Evolutionary conservation across 1,284 basidiomycete genomes (phyloP).

Genomic region (Sporisorium graminicola): DNA sequence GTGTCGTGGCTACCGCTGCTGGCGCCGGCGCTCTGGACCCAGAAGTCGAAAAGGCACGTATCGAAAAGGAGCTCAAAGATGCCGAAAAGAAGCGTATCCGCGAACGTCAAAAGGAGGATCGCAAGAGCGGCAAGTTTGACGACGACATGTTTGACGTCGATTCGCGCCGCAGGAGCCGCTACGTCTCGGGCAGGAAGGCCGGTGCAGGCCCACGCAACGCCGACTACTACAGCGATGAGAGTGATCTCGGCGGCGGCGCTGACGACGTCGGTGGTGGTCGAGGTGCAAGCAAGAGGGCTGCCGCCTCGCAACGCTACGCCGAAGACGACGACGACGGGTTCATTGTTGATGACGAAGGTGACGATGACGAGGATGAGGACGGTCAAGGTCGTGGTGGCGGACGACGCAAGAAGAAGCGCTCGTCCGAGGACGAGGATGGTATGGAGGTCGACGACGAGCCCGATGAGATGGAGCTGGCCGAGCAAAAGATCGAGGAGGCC

Average conservation of each 20-base stretch:
- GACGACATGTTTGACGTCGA: conserved; percentile 60
- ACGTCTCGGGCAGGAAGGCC: conserved; percentile 38
- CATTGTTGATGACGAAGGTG: conserved; percentile 61
- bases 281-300: conserved; percentile 35
- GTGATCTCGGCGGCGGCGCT: conserved; percentile 41
- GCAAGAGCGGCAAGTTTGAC: conserved; percentile 52
- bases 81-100: conserved; percentile 63
- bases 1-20: conserved; percentile 73
- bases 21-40: conserved; percentile 69
- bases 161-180: conserved; percentile 33
- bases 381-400: conserved; percentile 23
- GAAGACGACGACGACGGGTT: conserved; percentile 67
- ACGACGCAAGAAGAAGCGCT: conserved; percentile 36
- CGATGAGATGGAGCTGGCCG: conserved; percentile 62
- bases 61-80: conserved; percentile 64
- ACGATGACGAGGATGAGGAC: conserved; percentile 50
- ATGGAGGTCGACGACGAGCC: conserved; percentile 65
- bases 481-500: conserved; percentile 49
- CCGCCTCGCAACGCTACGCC: conserved; percentile 40
- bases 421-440: conserved; percentile 48
- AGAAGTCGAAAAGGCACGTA: conserved; percentile 75
- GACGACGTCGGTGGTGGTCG: conserved; percentile 35
- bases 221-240: conserved; percentile 64
- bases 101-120: conserved; percentile 53
- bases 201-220: conserved; percentile 51